Conservation (phyloP, 176 grass and related monocot species). For the Pharus latifolius region DNA sequence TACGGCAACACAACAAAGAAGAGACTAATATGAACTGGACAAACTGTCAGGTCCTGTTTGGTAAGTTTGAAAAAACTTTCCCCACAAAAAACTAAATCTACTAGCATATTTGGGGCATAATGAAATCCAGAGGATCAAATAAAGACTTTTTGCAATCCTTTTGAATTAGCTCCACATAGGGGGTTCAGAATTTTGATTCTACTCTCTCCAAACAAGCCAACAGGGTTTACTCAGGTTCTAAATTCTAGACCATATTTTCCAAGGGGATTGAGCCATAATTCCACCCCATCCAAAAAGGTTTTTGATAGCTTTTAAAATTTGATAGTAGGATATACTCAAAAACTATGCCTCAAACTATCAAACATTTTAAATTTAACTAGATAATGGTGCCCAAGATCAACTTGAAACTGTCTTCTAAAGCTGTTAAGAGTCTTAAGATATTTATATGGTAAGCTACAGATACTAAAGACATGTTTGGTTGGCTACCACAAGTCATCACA, state of each 20-base stretch:
- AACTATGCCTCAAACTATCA: not conserved
- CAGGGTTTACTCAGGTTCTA: not conserved
- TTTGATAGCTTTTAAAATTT: not conserved
- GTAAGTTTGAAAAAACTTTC: too few species aligned
- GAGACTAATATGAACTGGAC: not conserved
- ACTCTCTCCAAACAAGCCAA: not conserved
- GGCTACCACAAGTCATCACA: too few species aligned
- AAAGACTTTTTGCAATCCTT: not conserved
- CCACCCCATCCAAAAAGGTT: not conserved
- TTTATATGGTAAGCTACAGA: not conserved
- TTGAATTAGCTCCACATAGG: not conserved
- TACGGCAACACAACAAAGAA: not conserved
- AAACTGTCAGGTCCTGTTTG: too few species aligned
- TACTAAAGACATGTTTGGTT: too few species aligned
- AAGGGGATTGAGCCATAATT: not conserved
- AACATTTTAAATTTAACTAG: not conserved
- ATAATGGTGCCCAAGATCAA: not conserved
- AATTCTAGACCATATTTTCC: slow-evolving; percentile 3
- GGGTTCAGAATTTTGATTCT: not conserved
- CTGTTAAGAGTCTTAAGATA: not conserved
- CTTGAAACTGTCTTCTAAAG: not conserved
- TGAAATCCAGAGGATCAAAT: too few species aligned
- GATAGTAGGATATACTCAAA: not conserved
- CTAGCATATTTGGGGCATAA: too few species aligned
- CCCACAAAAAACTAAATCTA: too few species aligned